Conservation (phyloP, 2,329 filamentous ascomycete species). For the Fusarium caatingaense region DNA sequence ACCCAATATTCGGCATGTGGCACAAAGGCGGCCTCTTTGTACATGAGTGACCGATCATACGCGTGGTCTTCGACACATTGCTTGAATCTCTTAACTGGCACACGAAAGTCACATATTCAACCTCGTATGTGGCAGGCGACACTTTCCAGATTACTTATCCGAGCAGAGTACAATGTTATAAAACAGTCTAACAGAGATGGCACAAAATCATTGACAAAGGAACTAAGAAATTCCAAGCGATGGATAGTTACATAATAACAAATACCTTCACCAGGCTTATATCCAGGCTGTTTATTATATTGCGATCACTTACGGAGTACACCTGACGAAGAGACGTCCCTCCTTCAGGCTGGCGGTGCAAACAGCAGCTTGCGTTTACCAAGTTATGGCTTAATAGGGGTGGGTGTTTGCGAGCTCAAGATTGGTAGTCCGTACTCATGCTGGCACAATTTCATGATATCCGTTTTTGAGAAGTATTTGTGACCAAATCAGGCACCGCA, state of each 20-base stretch:
- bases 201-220: neutral
- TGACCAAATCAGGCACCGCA: neutral
- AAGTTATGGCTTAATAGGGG: neutral
- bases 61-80: constrained; percentile 14
- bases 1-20: constrained; percentile 15
- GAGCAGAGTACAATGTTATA: neutral
- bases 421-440: neutral
- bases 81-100: neutral
- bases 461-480: neutral
- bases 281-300: neutral
- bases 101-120: neutral
- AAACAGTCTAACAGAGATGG: neutral
- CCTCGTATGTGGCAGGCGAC: neutral
- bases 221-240: neutral
- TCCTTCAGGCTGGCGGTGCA: neutral
- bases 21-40: constrained; percentile 18
- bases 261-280: neutral
- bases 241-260: neutral
- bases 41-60: neutral
- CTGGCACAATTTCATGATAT: neutral
- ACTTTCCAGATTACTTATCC: neutral
- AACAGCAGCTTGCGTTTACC: neutral
- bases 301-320: neutral
- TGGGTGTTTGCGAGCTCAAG: neutral
- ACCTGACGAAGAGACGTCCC: neutral